Evolutionary conservation across 345 rosid species (phyloP).

Genomic region (Eucalyptus decipiens): DNA sequence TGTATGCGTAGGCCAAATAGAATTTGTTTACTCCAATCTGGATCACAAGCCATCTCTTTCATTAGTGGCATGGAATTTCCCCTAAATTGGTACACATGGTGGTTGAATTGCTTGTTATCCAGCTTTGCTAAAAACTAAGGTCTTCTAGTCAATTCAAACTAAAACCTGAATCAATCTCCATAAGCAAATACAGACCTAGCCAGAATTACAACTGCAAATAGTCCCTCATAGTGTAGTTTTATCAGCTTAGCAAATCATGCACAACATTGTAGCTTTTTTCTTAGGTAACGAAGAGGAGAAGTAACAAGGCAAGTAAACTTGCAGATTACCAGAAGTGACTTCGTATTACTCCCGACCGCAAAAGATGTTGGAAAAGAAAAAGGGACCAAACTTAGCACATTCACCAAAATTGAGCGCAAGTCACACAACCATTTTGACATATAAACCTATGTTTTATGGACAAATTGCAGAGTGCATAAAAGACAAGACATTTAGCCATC

Average conservation of each 20-base stretch:
- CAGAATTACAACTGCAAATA: not conserved
- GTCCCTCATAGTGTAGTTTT: not conserved
- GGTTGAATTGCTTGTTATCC: not conserved
- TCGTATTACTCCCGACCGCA: too few relatives aligned
- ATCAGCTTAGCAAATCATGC: not conserved
- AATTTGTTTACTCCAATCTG: not conserved
- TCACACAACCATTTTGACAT: too few relatives aligned
- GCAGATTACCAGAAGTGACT: too few relatives aligned
- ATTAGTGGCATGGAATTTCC: not conserved
- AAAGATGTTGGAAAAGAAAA: too few relatives aligned
- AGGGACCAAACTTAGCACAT: too few relatives aligned
- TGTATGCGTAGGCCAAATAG: not conserved
- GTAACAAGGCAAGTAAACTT: not conserved
- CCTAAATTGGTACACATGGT: not conserved
- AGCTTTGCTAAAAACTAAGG: not conserved
- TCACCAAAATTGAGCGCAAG: too few relatives aligned
- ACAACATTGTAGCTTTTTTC: not conserved
- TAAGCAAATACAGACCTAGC: not conserved
- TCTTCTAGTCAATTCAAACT: not conserved
- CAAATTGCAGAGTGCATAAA: too few relatives aligned
- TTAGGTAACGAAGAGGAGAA: not conserved
- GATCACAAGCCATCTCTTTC: not conserved
- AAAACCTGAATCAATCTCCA: not conserved
- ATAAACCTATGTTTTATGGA: too few relatives aligned
- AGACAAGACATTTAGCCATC: too few relatives aligned